phyloP scores from a whole-genome alignment of 2,329 filamentous ascomycete genomes.

The Talaromyces sp. region DNA sequence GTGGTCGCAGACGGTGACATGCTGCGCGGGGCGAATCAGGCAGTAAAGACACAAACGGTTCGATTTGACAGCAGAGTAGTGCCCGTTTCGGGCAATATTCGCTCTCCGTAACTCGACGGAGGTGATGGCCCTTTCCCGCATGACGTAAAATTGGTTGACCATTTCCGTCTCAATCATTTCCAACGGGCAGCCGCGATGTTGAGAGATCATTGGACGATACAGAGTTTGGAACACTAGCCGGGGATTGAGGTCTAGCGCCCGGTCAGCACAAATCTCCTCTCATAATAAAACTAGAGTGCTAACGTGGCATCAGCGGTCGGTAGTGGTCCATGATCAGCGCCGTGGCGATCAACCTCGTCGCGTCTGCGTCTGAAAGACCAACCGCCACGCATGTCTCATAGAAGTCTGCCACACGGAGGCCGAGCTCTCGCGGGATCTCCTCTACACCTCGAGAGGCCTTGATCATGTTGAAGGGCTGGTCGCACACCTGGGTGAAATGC shows the following conservation, averaged over 20 bases:
- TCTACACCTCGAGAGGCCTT: background rate
- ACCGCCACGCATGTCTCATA: background rate
- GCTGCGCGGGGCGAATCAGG: constrained; percentile 14
- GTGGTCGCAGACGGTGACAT: constrained; percentile 18
- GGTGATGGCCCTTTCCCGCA: background rate
- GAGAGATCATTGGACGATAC: constrained; percentile 8
- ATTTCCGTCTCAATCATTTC: background rate
- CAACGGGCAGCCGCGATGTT: background rate
- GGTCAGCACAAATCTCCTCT: background rate
- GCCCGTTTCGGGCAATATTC: constrained; percentile 10
- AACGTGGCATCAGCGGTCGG: constrained; percentile 14
- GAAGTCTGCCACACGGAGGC: background rate
- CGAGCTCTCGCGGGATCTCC: background rate
- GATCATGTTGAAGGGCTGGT: background rate
- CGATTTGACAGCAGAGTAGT: constrained; percentile 14
- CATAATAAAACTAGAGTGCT: background rate
- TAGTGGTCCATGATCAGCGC: constrained; percentile 21
- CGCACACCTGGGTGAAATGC: background rate
- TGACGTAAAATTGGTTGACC: background rate
- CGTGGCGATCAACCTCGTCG: constrained; percentile 10
- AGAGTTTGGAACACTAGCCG: constrained; percentile 13
- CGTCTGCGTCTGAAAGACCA: background rate
- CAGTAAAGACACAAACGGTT: constrained; percentile 20
- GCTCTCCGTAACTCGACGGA: background rate
- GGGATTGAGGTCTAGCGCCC: constrained; percentile 12